Percentiles rank a stretch among this genome's conserved stretches.
These are phyloP conservation scores for Paramecium caudatum DNA, from an alignment of 73 alveolate species.

Conservation along the genomic window DNA sequence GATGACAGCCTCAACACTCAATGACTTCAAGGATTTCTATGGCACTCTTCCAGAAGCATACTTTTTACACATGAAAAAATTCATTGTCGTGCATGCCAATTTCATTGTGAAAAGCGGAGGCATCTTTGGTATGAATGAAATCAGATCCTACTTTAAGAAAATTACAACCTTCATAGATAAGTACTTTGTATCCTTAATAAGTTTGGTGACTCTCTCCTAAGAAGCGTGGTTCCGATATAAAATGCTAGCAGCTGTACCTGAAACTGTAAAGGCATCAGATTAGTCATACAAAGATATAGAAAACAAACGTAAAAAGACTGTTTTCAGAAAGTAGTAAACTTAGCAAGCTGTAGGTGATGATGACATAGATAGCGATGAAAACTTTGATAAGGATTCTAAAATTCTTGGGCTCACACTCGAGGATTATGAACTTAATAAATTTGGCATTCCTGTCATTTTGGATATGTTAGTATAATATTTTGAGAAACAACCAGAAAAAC, in stretches of 20 bases:
- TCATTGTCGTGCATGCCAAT: slow-evolving; percentile 60
- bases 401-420: background rate
- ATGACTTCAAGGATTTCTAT: slow-evolving; percentile 62
- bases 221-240: slow-evolving; percentile 29
- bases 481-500: slow-evolving; percentile 29
- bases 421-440: background rate
- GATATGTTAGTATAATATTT: slow-evolving; percentile 49
- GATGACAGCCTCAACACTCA: slow-evolving; percentile 60
- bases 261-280: slow-evolving; percentile 13
- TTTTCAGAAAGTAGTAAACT: background rate
- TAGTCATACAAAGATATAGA: slow-evolving; percentile 59
- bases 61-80: background rate
- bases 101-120: slow-evolving; percentile 53
- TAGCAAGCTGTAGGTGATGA: slow-evolving; percentile 24
- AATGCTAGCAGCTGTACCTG: slow-evolving; percentile 5
- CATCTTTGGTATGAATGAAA: slow-evolving; percentile 13
- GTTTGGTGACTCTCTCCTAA: background rate
- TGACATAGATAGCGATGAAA: slow-evolving; percentile 4
- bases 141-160: slow-evolving; percentile 17
- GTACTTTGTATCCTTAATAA: background rate
- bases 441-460: slow-evolving; percentile 3
- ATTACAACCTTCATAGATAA: slow-evolving; percentile 36
- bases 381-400: slow-evolving; percentile 21
- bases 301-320: background rate
- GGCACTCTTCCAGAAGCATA: slow-evolving; percentile 23